Evolutionary conservation across 2,329 filamentous ascomycete genomes (phyloP), one percentile per base, ranked within the genome.

Genomic region (Fusarium sp.): DNA sequence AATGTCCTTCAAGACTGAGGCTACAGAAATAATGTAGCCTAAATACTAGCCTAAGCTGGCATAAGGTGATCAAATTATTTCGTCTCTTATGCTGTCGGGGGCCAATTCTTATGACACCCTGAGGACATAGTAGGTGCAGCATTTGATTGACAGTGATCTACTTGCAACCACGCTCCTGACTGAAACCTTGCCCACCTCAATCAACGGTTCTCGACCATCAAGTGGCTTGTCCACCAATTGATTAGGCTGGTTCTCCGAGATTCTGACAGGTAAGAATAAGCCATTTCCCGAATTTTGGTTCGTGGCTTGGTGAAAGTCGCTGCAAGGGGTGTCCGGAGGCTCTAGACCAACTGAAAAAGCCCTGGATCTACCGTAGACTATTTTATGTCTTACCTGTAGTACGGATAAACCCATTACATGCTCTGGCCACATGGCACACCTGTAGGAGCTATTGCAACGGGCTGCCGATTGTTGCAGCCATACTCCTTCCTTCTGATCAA

Each of bases 261-360:
- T 57, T 55, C 48, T 16, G 48, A 51, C 32, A 40, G 32, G 23
- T 23, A 27, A 27, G 32, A 51, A 40, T 32, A 62, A 56, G 71
- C 47, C 55, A 50, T 60, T 62, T 66, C 69, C 45, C 51, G 59
- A 42, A 37, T 32, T 51, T 56, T 65, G 49, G 56, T 64, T 32
- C 32, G 63, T 71, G 68, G 66, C 66, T 72, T 74, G 57, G 45
- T 56, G 47, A 27, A 54, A 62, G 59, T 63, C 69, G 57, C 53
- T 60, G 48, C 47, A 48, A 61, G 60, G 60, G 61, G 49, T 55
- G 58, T 23, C 34, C 25, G 32, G 27, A 32, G 21, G 46, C 12
- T 32, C 13, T 32, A 48, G 34, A 48, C 45, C 47, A 32, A 45
- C 41, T 51, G 30, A 48, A 47, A 46, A 32, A 51, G 50, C 58